Evolutionary conservation across 2,329 filamentous ascomycete species (phyloP), one percentile per base, ranked within the genome.

Genomic region (Trichoderma sp.): DNA sequence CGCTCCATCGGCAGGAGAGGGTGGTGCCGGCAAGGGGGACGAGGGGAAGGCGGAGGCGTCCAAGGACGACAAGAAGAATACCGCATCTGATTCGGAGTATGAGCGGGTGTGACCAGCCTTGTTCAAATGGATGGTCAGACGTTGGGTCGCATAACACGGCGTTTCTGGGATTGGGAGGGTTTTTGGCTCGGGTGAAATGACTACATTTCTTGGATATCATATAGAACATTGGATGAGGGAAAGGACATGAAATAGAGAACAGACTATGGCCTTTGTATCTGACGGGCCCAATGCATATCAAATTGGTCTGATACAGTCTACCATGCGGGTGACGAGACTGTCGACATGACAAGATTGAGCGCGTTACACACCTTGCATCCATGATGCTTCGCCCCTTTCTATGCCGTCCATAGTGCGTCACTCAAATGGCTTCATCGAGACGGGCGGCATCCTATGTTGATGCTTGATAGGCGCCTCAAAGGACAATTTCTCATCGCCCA

Each of bases 21-120:
- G 17, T 2, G 17, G 58, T 10, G 48, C 19, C 39, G 30, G 17
- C 24, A 58, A 63, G 39, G 14, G 6, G 28, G 52, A 26, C 2
- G 56, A 67, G 14, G 51, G 57, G 3, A 70, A 72, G 44, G 10
- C 61, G 4, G 60, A 68, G 19, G 47, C 58, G 4, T 43, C 64
- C 12, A 55, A 59, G 5, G 57, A 69, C n/a, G 70, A 69, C 19
- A 76, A 76, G 72, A 70, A 57, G 60, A 67, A 28, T 15, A 50
- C 68, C 28, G 70, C 70, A 9, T 76, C 74, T 17, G 74, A 76
- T 66, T 76, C 74, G 30, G 74, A 75, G 45, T 76, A 76, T 63
- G 73, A 75, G 51, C 75, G 59, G 30, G 59, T 66, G 44, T 66
- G 39, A 64, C 19, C 17, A 30, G 28, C 3, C 9, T 30, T 19